These are phyloP conservation scores for Radiomyces spectabilis DNA, from an alignment of 192 early-diverging fungal genomes.

Conservation along the genomic window DNA sequence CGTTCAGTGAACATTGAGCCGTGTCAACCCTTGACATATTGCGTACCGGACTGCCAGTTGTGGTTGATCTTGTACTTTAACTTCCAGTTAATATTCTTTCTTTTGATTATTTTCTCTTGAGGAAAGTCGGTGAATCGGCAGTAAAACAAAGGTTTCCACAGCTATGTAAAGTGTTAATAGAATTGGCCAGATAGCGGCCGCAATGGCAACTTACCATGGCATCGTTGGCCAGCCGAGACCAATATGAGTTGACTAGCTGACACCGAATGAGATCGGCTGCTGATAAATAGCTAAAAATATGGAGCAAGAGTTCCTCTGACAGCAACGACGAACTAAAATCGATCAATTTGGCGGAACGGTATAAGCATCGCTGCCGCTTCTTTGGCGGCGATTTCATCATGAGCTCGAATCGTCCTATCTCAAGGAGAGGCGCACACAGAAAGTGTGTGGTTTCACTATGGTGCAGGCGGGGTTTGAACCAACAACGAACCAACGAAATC, in stretches of 20 bases:
- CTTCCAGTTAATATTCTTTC: conserved; percentile 23
- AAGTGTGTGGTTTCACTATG: too few relatives aligned
- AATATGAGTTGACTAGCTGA: conserved; percentile 24
- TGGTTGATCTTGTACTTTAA: conserved; percentile 38
- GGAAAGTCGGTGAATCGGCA: conserved; percentile 26
- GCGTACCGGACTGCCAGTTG: conserved; percentile 44
- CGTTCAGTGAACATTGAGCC: not conserved
- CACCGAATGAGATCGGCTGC: conserved; percentile 30
- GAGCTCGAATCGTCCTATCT: too few relatives aligned
- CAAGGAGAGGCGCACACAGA: too few relatives aligned
- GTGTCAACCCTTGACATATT: not conserved
- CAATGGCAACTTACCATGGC: conserved; percentile 19
- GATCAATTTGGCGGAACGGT: too few relatives aligned
- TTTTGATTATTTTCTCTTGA: not conserved
- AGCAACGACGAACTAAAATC: conserved; percentile 13
- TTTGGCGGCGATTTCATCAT: too few relatives aligned
- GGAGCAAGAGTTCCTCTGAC: conserved; percentile 40
- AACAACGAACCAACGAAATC: too few relatives aligned
- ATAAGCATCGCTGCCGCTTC: too few relatives aligned
- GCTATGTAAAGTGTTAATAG: conserved; percentile 10
- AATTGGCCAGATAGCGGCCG: not conserved
- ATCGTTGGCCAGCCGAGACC: conserved; percentile 36
- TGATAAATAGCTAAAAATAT: conserved; percentile 32
- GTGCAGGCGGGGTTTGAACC: too few relatives aligned
- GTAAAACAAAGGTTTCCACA: conserved; percentile 42